Percentiles rank a stretch among this genome's conserved stretches.
Evolutionary conservation across 2,329 filamentous ascomycete species (phyloP).

Genomic region (Pestalotiopsis sp.): DNA sequence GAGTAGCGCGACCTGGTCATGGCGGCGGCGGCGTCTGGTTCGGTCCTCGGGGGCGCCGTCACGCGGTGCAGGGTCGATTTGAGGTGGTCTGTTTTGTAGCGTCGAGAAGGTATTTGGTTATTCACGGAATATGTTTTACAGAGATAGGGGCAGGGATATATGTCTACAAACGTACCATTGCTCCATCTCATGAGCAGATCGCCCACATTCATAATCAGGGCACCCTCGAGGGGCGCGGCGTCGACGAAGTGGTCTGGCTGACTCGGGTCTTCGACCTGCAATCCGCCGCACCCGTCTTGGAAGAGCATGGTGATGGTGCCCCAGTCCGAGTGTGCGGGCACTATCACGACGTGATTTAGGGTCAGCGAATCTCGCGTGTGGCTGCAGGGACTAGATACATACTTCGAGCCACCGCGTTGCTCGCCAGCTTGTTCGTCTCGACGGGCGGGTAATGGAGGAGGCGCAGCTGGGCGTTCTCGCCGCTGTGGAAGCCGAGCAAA

Average conservation of each 20-base stretch:
- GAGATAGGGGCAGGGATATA: too few species aligned
- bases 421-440: constrained; percentile 41
- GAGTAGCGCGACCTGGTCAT: constrained; percentile 55
- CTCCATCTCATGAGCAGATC: constrained; percentile 41
- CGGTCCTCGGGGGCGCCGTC: constrained; percentile 39
- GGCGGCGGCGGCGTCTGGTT: constrained; percentile 33
- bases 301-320: constrained; percentile 47
- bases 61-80: constrained; percentile 56
- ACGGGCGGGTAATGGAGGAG: constrained; percentile 59
- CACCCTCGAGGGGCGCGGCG: constrained; percentile 30
- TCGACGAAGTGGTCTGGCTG: constrained; percentile 36
- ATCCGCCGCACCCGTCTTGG: constrained; percentile 43
- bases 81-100: constrained; percentile 38
- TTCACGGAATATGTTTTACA: not conserved
- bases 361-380: not conserved
- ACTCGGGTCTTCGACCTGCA: constrained; percentile 44
- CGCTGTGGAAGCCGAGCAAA: constrained; percentile 50
- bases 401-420: constrained; percentile 35
- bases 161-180: constrained; percentile 28
- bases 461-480: constrained; percentile 59
- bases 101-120: not conserved
- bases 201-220: constrained; percentile 35
- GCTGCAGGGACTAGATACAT: not conserved
- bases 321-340: constrained; percentile 32
- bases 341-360: constrained; percentile 29